A percentile compares a stretch with the other conserved stretches of the same genome.
phyloP scores from a whole-genome alignment of 345 rosid genomes.

The Geranium brycei region DNA sequence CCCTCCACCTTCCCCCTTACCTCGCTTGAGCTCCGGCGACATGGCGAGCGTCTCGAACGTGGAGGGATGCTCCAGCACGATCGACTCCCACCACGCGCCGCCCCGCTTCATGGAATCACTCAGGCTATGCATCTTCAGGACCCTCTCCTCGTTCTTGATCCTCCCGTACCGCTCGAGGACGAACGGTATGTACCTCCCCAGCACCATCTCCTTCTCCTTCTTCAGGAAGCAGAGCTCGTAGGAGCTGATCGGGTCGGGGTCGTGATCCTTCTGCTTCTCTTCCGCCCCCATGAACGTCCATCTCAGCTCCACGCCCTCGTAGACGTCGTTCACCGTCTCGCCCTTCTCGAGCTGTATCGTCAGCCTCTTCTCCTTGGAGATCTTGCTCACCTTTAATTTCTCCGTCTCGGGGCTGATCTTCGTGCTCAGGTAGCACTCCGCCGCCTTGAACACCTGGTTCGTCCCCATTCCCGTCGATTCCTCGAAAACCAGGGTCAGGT shows the following conservation, averaged over 20 bases:
- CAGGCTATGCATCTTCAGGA: constrained; percentile 41
- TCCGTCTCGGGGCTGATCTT: constrained; percentile 35
- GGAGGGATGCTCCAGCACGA: constrained; percentile 52
- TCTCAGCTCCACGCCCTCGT: constrained; percentile 25
- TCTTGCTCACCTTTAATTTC: constrained; percentile 37
- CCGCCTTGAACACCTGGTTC: constrained; percentile 43
- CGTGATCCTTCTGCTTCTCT: constrained; percentile 9
- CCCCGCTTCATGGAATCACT: background rate
- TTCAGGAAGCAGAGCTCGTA: constrained; percentile 45
- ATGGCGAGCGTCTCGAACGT: constrained; percentile 60
- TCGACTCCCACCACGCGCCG: constrained; percentile 31
- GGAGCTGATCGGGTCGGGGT: constrained; percentile 3
- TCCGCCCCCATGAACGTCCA: constrained; percentile 32
- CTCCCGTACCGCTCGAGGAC: constrained; percentile 22
- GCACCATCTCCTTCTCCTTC: constrained; percentile 31
- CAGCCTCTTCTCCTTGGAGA: constrained; percentile 30
- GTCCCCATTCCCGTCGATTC: constrained; percentile 24
- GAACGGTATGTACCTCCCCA: constrained; percentile 30
- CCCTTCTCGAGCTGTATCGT: constrained; percentile 36
- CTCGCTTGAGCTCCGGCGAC: constrained; percentile 30
- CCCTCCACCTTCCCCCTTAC: too few species aligned
- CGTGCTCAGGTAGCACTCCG: constrained; percentile 38
- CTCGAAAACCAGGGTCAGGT: constrained; percentile 33
- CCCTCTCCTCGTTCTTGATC: constrained; percentile 20
- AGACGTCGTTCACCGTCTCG: constrained; percentile 33